Conservation (phyloP, 1,284 basidiomycete species). For the Phlebopus sp. region DNA sequence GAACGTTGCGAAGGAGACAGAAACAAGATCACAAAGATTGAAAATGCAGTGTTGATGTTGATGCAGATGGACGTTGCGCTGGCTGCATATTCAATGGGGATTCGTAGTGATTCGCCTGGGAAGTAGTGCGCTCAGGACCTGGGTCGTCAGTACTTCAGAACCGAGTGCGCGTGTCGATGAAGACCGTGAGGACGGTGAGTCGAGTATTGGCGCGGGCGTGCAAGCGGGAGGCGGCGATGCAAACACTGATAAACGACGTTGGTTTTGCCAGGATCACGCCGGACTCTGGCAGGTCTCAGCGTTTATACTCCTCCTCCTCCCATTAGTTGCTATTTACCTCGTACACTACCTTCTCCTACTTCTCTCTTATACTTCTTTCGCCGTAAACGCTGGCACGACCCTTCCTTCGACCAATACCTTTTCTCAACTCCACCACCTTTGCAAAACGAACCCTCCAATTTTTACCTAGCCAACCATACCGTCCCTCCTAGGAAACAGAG, state of each 20-base stretch:
- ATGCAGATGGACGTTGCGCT: background rate
- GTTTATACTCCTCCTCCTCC: constrained; percentile 7
- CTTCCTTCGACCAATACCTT: constrained; percentile 8
- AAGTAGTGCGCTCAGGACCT: too few relatives aligned
- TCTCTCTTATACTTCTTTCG: constrained; percentile 7
- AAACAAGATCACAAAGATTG: background rate
- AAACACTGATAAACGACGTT: background rate
- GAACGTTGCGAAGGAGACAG: constrained; percentile 6
- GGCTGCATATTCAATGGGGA: background rate
- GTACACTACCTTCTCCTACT: constrained; percentile 6
- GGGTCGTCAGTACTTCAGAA: too few relatives aligned
- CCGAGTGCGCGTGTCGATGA: background rate
- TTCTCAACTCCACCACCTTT: constrained; percentile 6
- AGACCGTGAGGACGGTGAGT: background rate
- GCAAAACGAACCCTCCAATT: constrained; percentile 13
- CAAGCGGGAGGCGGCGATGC: too few relatives aligned
- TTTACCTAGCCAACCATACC: constrained; percentile 46
- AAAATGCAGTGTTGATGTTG: background rate
- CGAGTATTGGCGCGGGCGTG: background rate
- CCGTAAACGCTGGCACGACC: constrained; percentile 27
- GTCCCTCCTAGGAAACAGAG: constrained; percentile 52
- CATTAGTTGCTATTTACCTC: constrained; percentile 9
- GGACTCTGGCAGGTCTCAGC: too few relatives aligned
- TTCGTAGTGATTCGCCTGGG: too few relatives aligned
- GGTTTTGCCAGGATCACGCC: background rate